Evolutionary conservation across 345 rosid species (phyloP).

Genomic region (Cardiospermum halicacabum): DNA sequence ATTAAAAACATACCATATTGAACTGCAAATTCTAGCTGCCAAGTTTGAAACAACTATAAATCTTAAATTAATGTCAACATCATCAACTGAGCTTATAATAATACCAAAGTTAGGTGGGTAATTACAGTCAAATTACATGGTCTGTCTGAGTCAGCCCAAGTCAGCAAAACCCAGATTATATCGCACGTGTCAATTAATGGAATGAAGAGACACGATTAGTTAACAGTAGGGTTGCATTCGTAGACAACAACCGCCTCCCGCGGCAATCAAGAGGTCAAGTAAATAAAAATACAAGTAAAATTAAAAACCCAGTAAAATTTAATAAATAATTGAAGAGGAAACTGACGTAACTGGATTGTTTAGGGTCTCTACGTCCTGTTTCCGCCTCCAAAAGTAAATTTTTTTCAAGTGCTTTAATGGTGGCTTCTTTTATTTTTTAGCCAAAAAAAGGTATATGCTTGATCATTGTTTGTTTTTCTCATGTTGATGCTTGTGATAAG

Average conservation of each 20-base stretch:
- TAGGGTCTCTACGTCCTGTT: not conserved
- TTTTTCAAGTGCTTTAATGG: not conserved
- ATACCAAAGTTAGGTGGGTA: no score
- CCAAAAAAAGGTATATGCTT: constrained; percentile 5
- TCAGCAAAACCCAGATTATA: not conserved
- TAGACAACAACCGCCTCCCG: not conserved
- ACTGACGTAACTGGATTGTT: not conserved
- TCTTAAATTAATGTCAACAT: not conserved
- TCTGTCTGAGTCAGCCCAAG: not conserved
- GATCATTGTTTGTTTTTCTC: not conserved
- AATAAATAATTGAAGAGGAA: not conserved
- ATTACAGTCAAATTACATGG: no score
- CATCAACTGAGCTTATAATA: not conserved
- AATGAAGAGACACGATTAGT: not conserved
- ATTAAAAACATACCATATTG: no score
- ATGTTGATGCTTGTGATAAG: not conserved
- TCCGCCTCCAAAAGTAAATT: constrained; percentile 4
- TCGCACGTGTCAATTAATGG: not conserved
- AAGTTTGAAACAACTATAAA: not conserved
- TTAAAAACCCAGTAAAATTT: not conserved
- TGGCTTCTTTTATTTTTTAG: not conserved
- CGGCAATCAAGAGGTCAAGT: not conserved
- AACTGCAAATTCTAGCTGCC: not conserved
- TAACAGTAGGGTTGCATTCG: not conserved
- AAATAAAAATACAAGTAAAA: not conserved